A percentile compares a stretch with the other conserved stretches of the same genome.
Conservation (phyloP, 2,329 filamentous ascomycete genomes). For the Sporothrix curviconia region DNA sequence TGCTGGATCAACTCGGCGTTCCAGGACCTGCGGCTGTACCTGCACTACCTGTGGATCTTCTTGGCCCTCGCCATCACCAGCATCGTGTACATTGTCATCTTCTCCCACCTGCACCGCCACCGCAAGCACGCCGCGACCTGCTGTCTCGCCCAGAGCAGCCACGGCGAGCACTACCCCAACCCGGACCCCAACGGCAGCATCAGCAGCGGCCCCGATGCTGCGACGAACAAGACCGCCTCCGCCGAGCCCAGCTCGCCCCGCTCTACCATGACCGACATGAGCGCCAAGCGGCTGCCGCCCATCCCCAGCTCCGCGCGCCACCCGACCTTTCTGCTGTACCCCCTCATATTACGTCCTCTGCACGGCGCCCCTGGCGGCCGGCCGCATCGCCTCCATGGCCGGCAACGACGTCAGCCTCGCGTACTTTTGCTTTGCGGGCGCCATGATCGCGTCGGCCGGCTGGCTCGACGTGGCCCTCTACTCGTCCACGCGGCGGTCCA, state of each 20-base stretch:
- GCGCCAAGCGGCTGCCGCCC: conserved; percentile 24
- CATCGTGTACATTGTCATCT: conserved; percentile 36
- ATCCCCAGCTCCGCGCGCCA: conserved; percentile 31
- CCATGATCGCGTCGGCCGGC: conserved; percentile 51
- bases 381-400: conserved; percentile 57
- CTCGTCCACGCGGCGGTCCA: conserved; percentile 44
- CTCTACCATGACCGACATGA: conserved; percentile 21
- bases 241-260: conserved; percentile 20
- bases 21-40: conserved; percentile 47
- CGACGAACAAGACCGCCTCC: background rate
- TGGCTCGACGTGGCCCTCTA: conserved; percentile 50
- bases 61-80: conserved; percentile 33
- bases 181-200: conserved; percentile 21
- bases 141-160: conserved; percentile 7
- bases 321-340: conserved; percentile 59
- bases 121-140: conserved; percentile 11
- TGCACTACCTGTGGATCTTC: conserved; percentile 62
- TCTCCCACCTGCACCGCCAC: conserved; percentile 33
- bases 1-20: conserved; percentile 58
- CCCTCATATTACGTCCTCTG: conserved; percentile 63
- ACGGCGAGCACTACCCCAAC: conserved; percentile 19
- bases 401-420: conserved; percentile 42
- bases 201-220: background rate
- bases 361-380: conserved; percentile 58
- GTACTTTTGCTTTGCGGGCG: conserved; percentile 54